Base-by-base conservation (phyloP, 2,329 filamentous ascomycete genomes). In the Sporothrix euskadiensis region DNA sequence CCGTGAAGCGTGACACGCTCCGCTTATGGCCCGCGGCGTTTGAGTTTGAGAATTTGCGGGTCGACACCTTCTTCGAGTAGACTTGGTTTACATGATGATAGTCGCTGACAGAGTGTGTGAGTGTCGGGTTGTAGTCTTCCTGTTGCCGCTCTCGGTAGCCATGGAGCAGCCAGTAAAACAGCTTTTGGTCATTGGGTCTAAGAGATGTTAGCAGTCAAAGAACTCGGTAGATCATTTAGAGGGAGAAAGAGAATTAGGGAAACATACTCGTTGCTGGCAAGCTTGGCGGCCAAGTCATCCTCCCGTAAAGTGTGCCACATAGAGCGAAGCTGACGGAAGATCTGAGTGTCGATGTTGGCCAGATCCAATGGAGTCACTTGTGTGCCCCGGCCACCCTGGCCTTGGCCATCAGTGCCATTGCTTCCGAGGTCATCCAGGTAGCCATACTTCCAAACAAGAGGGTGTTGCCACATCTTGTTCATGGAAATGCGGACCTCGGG, bases 241-340 rank as follows among this genome's bases (percentile, higher is more conserved):
- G 16, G 54, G 12, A 26, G 32, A n/a, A 8, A 26, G 7, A 2
- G 52, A 10, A 26, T 12, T 12, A 4, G 39, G 19, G 35, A 7
- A 26, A 85, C 89, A 81, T 84, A 92, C 89, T 89, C 87, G 44
- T 88, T 82, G 75, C 84, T 88, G 14, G 87, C 82, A n/a, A 98
- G 85, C 78, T 90, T 91, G 72, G 89, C 84, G 32, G 91, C 86
- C 30, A 98, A 83, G 22, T 90, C 87, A 39, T 91, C 88, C 77
- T 95, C 92, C 47, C 88, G 89, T 76, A 93, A 91, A 77, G 91
- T 92, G 83, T 98, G 94, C 94, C 94, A 98, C 78, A 98, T 87
- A 2, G 94, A 95, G 74, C 92, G 91, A 76, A 99, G 85, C 80
- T 97, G 95, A 57, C 94, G 89, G 68, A 98, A 82, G 39, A 98